Evolutionary conservation across 75 land plant species (phyloP).

Genomic region (Larix kaempferi): DNA sequence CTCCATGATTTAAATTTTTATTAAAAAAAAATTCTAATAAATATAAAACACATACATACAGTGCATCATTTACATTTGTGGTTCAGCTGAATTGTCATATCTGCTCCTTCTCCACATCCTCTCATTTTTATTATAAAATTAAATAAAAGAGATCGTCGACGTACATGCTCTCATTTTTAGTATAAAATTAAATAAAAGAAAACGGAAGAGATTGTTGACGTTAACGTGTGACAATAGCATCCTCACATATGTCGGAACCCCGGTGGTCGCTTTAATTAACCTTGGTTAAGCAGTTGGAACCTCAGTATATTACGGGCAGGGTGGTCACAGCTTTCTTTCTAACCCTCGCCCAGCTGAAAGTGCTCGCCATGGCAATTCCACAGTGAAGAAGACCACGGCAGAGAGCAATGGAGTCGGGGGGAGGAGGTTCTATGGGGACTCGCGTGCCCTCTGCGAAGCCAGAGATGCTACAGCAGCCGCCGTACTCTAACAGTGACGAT

Average conservation of each 20-base stretch:
- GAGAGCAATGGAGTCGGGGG: no score
- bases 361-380: background rate
- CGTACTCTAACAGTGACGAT: conserved; percentile 6
- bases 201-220: background rate
- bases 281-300: background rate
- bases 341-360: background rate
- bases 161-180: background rate
- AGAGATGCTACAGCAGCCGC: background rate
- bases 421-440: background rate
- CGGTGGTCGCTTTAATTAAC: background rate
- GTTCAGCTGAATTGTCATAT: no score
- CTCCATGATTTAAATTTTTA: no score
- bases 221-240: background rate
- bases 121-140: no score
- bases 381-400: background rate
- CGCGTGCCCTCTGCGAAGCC: conserved; percentile 2
- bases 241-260: background rate
- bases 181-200: no score
- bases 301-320: background rate
- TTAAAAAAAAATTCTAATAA: no score
- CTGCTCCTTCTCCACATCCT: no score
- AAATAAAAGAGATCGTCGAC: background rate
- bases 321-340: no score
- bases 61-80: no score
- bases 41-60: no score